These are phyloP conservation scores for Physcomitrium patens DNA, from an alignment of 225 moss, liverwort and hornwort genomes.

Conservation along the genomic window DNA sequence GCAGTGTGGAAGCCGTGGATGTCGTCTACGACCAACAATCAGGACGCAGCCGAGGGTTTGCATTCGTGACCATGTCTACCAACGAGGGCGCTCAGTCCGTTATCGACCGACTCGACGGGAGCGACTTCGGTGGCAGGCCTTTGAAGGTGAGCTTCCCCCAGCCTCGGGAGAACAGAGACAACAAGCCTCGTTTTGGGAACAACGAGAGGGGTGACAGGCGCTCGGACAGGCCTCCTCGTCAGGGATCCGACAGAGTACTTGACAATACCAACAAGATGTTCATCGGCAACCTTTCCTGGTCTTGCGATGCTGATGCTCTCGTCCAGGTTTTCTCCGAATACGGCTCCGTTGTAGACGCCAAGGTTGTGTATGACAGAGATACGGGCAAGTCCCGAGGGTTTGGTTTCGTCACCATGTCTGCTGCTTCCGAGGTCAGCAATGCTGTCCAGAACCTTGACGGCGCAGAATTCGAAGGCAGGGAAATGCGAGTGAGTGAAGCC, in stretches of 20 bases:
- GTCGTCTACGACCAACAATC: constrained; percentile 80
- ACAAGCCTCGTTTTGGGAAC: constrained; percentile 36
- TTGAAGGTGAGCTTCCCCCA: constrained; percentile 76
- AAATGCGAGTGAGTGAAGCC: constrained; percentile 51
- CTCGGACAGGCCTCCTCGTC: constrained; percentile 22
- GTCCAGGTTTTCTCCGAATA: constrained; percentile 69
- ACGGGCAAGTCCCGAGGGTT: constrained; percentile 53
- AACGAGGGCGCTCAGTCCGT: constrained; percentile 62
- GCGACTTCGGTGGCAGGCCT: constrained; percentile 51
- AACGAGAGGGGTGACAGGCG: constrained; percentile 25
- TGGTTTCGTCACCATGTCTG: constrained; percentile 49
- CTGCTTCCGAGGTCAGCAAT: constrained; percentile 27
- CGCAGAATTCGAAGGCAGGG: constrained; percentile 43
- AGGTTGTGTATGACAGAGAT: constrained; percentile 62
- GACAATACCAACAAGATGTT: constrained; percentile 67
- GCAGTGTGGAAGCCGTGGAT: constrained; percentile 73
- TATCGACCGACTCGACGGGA: constrained; percentile 59
- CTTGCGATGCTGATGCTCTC: constrained; percentile 55
- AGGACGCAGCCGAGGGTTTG: constrained; percentile 72
- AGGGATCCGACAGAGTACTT: background rate
- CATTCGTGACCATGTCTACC: constrained; percentile 79
- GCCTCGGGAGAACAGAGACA: constrained; percentile 36
- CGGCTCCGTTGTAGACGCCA: constrained; percentile 75
- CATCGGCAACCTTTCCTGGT: constrained; percentile 77
- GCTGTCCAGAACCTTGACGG: constrained; percentile 45